Conservation (phyloP, 371 early-diverging fungal genomes). For the Phascolomyces articulosus region DNA sequence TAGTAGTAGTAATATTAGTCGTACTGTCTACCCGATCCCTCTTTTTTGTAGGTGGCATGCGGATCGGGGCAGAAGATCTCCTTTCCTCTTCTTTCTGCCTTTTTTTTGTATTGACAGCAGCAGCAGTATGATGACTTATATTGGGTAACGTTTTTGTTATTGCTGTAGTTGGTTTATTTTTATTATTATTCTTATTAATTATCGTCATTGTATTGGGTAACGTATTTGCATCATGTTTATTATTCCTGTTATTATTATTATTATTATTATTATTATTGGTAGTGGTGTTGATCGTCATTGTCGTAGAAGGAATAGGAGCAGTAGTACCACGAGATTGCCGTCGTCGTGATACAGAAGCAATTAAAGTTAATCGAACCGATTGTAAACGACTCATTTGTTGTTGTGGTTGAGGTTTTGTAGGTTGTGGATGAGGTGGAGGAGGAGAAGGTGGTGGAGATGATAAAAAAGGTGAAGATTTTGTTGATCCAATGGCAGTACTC, state of each 20-base stretch:
- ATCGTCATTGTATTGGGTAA: background rate
- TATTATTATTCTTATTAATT: too few relatives aligned
- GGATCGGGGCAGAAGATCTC: background rate
- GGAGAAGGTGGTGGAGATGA: background rate
- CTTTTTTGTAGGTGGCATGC: background rate
- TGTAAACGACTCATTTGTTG: constrained; percentile 13
- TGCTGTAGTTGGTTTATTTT: background rate
- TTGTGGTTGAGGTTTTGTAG: background rate
- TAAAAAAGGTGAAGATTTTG: constrained; percentile 6
- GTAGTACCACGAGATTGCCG: constrained; percentile 9
- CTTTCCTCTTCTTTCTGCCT: background rate
- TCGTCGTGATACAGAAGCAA: constrained; percentile 23
- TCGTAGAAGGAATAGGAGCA: background rate
- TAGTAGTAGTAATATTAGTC: background rate
- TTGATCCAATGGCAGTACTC: background rate
- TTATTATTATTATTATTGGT: too few relatives aligned
- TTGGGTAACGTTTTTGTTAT: background rate
- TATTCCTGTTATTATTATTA: background rate
- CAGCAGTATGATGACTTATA: too few relatives aligned
- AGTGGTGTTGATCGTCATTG: background rate
- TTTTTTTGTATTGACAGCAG: constrained; percentile 3
- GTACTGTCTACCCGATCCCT: background rate
- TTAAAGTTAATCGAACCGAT: constrained; percentile 17
- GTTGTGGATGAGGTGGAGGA: background rate
- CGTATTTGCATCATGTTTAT: too few relatives aligned